phyloP scores from a whole-genome alignment of 257 asterid species.

The Solanum commersonii region DNA sequence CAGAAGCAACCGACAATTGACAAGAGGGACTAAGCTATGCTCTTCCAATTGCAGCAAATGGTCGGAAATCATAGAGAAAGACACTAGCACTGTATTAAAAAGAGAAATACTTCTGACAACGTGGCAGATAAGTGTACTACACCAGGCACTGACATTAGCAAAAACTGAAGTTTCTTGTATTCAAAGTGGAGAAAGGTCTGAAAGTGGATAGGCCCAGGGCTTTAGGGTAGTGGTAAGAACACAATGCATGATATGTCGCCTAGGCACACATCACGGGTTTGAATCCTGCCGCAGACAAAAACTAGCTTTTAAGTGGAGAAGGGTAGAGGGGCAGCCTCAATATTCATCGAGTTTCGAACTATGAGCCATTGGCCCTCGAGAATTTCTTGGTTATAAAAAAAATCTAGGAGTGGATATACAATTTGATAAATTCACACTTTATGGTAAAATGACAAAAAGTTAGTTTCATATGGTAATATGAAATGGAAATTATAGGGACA shows the following conservation, averaged over 20 bases:
- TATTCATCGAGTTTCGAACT: neutral
- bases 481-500: neutral
- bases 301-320: neutral
- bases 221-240: neutral
- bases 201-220: neutral
- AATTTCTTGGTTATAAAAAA: neutral
- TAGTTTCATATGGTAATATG: neutral
- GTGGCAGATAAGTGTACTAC: neutral
- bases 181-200: neutral
- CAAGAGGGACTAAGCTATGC: neutral
- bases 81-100: neutral
- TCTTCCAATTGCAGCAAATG: neutral
- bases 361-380: neutral
- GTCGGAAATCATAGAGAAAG: neutral
- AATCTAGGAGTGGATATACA: neutral
- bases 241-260: neutral
- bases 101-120: neutral
- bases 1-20: neutral
- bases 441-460: neutral
- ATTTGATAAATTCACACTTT: neutral
- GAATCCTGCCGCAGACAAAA: neutral
- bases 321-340: neutral
- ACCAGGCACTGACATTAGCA: neutral
- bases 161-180: neutral
- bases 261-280: neutral